Evolutionary conservation across 305 asterid genomes (phyloP), one percentile per base, ranked within the genome.

Genomic region (Euphrasia arctica): DNA sequence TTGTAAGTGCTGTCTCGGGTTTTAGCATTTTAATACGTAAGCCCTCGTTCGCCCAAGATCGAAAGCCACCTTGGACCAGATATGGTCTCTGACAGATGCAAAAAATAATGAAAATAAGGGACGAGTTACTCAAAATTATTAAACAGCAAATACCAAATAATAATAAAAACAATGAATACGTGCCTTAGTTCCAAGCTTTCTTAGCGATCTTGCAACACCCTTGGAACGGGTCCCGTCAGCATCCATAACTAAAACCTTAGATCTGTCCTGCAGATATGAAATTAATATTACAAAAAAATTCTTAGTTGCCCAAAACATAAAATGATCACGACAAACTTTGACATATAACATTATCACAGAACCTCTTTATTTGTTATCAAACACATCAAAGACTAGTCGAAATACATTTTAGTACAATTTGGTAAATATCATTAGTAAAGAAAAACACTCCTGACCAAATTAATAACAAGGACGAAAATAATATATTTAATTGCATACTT

Each of bases 161-260:
- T 39, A 1, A 34, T 7, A 7, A 39, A 0, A 7, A 39, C 9
- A 7, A 39, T 39, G 10, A 7, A 39, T 39, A 80, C 91, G 78
- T 82, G 80, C 98, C 95, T 84, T 78, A 34, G 78, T 80, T 74
- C 98, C 98, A 66, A 87, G 91, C 77, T 83, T 87, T 73, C 69
- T 74, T 75, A 93, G 77, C 69, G 98, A 83, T 68, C 98, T 84
- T 4, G 96, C 97, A 58, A 90, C 75, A 29, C 89, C 76, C 78
- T 93, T 93, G 64, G 98, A 85, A 58, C 83, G 85, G 70, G 69
- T 74, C 72, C 98, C 98, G 62, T 93, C 85, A 62, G 88, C 90
- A 86, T 93, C 98, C 95, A 93, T 80, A 59, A 89, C 76, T 65
- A 92, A 70, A 75, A 92, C 87, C 85, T 87, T 88, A 67, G 97